These are phyloP conservation scores for Actinomortierella ambigua DNA, from an alignment of 371 early-diverging fungal species.

Conservation along the genomic window DNA sequence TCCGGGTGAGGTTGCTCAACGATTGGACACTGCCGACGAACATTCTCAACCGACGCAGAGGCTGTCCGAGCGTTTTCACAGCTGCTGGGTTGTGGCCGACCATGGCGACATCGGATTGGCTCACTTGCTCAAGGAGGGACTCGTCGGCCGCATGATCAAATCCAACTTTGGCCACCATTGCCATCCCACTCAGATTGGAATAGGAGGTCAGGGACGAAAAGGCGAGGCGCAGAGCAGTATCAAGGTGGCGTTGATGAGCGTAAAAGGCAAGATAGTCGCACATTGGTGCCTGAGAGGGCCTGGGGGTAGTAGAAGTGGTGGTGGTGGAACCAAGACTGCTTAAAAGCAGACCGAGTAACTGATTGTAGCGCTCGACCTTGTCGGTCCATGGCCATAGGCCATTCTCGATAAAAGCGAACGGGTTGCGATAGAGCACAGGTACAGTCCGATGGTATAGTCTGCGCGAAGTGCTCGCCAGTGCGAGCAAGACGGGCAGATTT, in stretches of 20 bases:
- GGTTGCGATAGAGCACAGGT: constrained; percentile 36
- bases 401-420: constrained; percentile 24
- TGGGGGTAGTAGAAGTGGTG: neutral
- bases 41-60: constrained; percentile 16
- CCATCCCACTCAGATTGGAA: constrained; percentile 12
- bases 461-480: constrained; percentile 27
- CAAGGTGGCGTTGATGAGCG: neutral
- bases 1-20: constrained; percentile 24
- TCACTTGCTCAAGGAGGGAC: too few relatives aligned
- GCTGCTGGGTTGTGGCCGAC: constrained; percentile 20
- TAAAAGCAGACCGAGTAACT: constrained; percentile 25
- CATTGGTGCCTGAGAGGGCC: neutral
- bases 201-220: neutral
- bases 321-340: neutral
- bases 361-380: constrained; percentile 19
- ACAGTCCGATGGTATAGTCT: constrained; percentile 28
- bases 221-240: neutral
- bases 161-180: constrained; percentile 15
- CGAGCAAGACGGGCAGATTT: constrained; percentile 32
- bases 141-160: constrained; percentile 2
- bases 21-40: constrained; percentile 9
- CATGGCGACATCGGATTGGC: constrained; percentile 1
- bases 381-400: constrained; percentile 13
- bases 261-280: neutral
- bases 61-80: constrained; percentile 25